Percentiles rank a stretch among this genome's conserved stretches.
These are phyloP conservation scores for carrot (Daucus carota) DNA, from an alignment of 129 eudicot species.

Conservation along the genomic window DH1_v3.0 NC_030382.2:55189501-55190000, in stretches of 20 bases:
- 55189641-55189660: neutral
- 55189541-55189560: neutral
- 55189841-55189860: conserved; percentile 88
- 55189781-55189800: conserved; percentile 2
- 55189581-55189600: neutral
- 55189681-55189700: neutral
- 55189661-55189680: neutral
- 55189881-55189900: neutral
- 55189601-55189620: neutral
- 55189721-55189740: neutral
- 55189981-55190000: conserved; percentile 85
- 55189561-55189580: neutral
- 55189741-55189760: neutral
- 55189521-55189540: neutral
- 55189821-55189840: conserved; percentile 89
- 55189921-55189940: neutral
- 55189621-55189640: neutral
- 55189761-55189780: neutral
- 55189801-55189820: conserved; percentile 85
- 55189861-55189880: conserved; percentile 27
- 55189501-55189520: neutral
- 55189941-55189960: conserved; percentile 39
- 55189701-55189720: neutral
- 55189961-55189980: conserved; percentile 72
- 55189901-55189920: neutral